Percentiles rank a stretch among this genome's conserved stretches.
phyloP scores from a whole-genome alignment of 208 protist genomes.

The Herpetomonas samuelpessoai region DNA sequence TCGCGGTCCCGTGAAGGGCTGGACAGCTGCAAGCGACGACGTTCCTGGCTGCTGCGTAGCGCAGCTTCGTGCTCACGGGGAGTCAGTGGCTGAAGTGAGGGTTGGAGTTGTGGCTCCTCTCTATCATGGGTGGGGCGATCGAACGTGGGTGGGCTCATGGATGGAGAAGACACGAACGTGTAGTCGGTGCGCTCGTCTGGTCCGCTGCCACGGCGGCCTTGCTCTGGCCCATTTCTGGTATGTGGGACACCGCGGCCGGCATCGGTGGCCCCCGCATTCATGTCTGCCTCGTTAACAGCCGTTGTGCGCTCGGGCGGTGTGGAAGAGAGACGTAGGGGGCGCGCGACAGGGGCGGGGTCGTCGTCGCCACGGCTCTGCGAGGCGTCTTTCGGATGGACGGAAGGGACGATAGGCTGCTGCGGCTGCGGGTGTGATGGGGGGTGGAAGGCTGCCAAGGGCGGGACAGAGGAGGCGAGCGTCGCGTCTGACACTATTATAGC shows the following conservation, averaged over 20 bases:
- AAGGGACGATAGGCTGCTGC: neutral
- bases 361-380: conserved; percentile 6
- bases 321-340: conserved; percentile 33
- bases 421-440: neutral
- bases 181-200: neutral
- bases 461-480: conserved; percentile 1
- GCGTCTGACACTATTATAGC: neutral
- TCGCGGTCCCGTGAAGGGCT: neutral
- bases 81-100: neutral
- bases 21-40: neutral
- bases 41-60: neutral
- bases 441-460: neutral
- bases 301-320: conserved; percentile 22
- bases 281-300: conserved; percentile 5
- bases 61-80: no score
- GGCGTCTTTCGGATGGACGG: neutral
- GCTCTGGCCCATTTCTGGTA: no score
- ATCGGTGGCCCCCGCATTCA: neutral
- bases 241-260: no score
- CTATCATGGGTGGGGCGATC: no score
- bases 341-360: conserved; percentile 23
- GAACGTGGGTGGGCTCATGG: conserved; percentile 8
- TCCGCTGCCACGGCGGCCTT: neutral
- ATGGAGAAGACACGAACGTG: conserved; percentile 15
- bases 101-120: conserved; percentile 1